Evolutionary conservation across 768 basidiomycete species (phyloP).

Genomic region (Hortiboletus flavorubellus): DNA sequence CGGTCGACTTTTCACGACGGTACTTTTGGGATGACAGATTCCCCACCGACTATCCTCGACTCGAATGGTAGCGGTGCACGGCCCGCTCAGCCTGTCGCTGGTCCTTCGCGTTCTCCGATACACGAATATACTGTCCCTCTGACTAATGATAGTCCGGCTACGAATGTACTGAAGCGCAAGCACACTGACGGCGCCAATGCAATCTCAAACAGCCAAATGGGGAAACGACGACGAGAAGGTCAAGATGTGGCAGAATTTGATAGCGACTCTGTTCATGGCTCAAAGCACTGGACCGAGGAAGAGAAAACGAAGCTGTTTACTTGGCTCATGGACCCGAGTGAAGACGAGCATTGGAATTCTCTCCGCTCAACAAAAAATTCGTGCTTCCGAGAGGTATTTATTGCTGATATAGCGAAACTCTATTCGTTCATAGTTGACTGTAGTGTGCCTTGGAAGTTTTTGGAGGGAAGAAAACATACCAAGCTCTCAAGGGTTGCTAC

Average conservation of each 20-base stretch:
- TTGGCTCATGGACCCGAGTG: constrained; percentile 70
- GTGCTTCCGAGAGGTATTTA: constrained; percentile 68
- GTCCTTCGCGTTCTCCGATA: constrained; percentile 32
- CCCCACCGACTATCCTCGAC: constrained; percentile 31
- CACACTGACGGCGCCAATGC: constrained; percentile 36
- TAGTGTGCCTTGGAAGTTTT: constrained; percentile 74
- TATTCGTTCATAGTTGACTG: constrained; percentile 1
- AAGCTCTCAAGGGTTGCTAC: constrained; percentile 81
- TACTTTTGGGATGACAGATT: constrained; percentile 29
- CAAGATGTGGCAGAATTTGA: constrained; percentile 32
- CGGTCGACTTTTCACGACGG: constrained; percentile 33
- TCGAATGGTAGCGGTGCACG: constrained; percentile 23
- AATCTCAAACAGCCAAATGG: constrained; percentile 22
- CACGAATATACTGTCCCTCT: constrained; percentile 33
- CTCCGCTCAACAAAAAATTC: constrained; percentile 80
- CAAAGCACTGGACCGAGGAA: constrained; percentile 84
- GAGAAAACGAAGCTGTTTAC: constrained; percentile 75
- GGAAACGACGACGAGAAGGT: constrained; percentile 31
- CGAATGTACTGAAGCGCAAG: constrained; percentile 41
- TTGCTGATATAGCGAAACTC: not conserved
- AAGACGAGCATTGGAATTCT: constrained; percentile 77
- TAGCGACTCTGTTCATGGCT: constrained; percentile 48
- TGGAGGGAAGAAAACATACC: constrained; percentile 74
- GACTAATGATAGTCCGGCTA: constrained; percentile 20
- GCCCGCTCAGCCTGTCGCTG: constrained; percentile 26